These are phyloP conservation scores for Catunica adiposa DNA, from an alignment of 2,329 filamentous ascomycete species.

Conservation along the genomic window DNA sequence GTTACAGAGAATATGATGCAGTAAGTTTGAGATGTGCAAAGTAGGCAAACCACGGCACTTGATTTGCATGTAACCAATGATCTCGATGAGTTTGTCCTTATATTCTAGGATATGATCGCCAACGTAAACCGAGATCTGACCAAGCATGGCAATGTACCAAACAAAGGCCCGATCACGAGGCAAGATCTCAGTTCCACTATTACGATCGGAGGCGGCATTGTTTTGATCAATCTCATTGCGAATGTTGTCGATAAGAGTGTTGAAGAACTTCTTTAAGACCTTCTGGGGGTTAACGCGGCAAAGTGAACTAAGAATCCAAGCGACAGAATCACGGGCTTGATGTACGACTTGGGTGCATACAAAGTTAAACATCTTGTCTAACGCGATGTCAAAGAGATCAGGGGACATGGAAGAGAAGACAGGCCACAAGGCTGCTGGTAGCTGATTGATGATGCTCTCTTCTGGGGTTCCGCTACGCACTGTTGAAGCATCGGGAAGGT, in stretches of 20 bases:
- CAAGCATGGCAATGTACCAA: slow-evolving; percentile 93
- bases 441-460: slow-evolving; percentile 89
- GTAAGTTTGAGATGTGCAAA: slow-evolving; percentile 92
- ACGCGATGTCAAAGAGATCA: slow-evolving; percentile 77
- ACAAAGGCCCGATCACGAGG: slow-evolving; percentile 84
- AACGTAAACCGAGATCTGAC: slow-evolving; percentile 96
- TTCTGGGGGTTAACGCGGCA: slow-evolving; percentile 94
- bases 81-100: slow-evolving; percentile 74
- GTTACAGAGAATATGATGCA: slow-evolving; percentile 89
- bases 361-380: slow-evolving; percentile 86
- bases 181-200: slow-evolving; percentile 81
- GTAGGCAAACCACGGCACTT: slow-evolving; percentile 87
- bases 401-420: slow-evolving; percentile 81
- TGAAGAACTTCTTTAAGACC: slow-evolving; percentile 76
- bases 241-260: slow-evolving; percentile 79
- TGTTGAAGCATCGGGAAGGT: slow-evolving; percentile 77
- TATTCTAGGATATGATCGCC: slow-evolving; percentile 79
- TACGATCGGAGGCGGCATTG: slow-evolving; percentile 84
- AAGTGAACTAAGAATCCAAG: slow-evolving; percentile 90
- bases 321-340: slow-evolving; percentile 92
- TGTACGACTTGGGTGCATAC: slow-evolving; percentile 90
- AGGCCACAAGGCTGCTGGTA: slow-evolving; percentile 81
- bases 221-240: slow-evolving; percentile 95
- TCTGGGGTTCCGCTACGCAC: slow-evolving; percentile 84
- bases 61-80: slow-evolving; percentile 91